A percentile compares a stretch with the other conserved stretches of the same genome.
phyloP scores from a whole-genome alignment of 1,284 basidiomycete genomes.

The Naganishia sp. region DNA sequence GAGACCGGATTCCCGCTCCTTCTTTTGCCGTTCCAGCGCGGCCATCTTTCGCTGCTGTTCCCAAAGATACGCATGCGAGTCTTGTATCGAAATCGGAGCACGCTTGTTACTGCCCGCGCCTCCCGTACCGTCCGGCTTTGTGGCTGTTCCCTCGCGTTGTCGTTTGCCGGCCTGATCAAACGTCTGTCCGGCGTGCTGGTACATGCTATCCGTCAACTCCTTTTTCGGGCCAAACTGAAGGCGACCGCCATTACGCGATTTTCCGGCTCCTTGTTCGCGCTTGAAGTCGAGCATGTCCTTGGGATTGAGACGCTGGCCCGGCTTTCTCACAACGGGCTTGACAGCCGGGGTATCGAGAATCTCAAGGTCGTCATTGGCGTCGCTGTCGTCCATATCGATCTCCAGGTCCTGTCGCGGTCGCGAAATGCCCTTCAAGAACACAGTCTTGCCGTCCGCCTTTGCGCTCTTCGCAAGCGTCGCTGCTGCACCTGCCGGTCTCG shows the following conservation, averaged over 20 bases:
- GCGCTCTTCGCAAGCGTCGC: neutral
- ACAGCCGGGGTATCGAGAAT: slow-evolving; percentile 16
- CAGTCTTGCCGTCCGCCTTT: neutral
- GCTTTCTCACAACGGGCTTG: neutral
- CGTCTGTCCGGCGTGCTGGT: slow-evolving; percentile 23
- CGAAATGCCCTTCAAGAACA: slow-evolving; percentile 19
- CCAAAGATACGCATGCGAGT: slow-evolving; percentile 19
- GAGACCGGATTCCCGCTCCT: slow-evolving; percentile 24
- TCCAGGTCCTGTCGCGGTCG: neutral
- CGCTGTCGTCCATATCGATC: slow-evolving; percentile 10
- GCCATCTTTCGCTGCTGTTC: slow-evolving; percentile 12
- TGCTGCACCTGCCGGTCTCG: neutral
- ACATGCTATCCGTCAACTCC: slow-evolving; percentile 27
- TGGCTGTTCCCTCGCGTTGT: slow-evolving; percentile 9
- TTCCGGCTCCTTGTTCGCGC: slow-evolving; percentile 13
- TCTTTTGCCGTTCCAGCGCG: slow-evolving; percentile 11
- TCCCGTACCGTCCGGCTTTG: neutral
- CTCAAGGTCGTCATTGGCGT: slow-evolving; percentile 17
- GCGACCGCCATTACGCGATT: slow-evolving; percentile 2
- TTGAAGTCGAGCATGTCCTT: slow-evolving; percentile 20
- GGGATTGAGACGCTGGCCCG: slow-evolving; percentile 4
- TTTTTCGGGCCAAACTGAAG: slow-evolving; percentile 5
- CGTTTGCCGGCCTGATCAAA: slow-evolving; percentile 28
- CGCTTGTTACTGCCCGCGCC: slow-evolving; percentile 16
- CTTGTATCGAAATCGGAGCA: slow-evolving; percentile 1